Percentiles rank a stretch among this genome's conserved stretches.
Conservation (phyloP, 2,329 filamentous ascomycete species). For the Stachybotrys chlorohalonatus region DNA sequence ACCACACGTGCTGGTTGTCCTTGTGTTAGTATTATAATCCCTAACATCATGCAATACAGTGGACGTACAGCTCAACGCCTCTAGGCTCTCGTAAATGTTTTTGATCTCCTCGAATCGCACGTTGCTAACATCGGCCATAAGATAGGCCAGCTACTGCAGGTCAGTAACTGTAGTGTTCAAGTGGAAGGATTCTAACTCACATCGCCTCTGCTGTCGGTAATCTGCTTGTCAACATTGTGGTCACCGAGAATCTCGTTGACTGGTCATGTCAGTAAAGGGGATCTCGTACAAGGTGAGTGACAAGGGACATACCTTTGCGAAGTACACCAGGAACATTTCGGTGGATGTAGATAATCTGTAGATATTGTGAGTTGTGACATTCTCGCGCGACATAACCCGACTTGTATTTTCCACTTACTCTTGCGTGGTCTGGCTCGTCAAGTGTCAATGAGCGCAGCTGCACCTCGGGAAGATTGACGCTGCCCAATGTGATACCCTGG, state of each 20-base stretch:
- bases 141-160: conserved; percentile 61
- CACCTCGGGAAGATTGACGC: conserved; percentile 96
- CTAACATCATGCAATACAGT: too few relatives aligned
- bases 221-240: conserved; percentile 99
- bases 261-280: conserved; percentile 16
- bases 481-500: conserved; percentile 81
- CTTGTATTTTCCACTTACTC: conserved; percentile 35
- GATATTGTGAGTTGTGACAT: conserved; percentile 5
- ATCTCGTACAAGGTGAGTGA: neutral
- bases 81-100: conserved; percentile 73
- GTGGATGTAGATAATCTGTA: conserved; percentile 84
- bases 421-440: conserved; percentile 81
- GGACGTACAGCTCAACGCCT: conserved; percentile 66
- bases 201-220: conserved; percentile 89
- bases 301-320: conserved; percentile 56
- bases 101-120: conserved; percentile 76
- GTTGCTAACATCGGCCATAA: conserved; percentile 95
- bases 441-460: conserved; percentile 80
- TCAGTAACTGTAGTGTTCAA: neutral
- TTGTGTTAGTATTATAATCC: conserved; percentile 1
- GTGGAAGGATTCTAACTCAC: conserved; percentile 32
- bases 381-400: neutral
- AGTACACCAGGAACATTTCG: conserved; percentile 94
- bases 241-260: conserved; percentile 92
- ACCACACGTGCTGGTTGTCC: conserved; percentile 31